These are phyloP conservation scores for Corchorus olitorius DNA, from an alignment of 345 rosid species.

Conservation along the genomic window DNA sequence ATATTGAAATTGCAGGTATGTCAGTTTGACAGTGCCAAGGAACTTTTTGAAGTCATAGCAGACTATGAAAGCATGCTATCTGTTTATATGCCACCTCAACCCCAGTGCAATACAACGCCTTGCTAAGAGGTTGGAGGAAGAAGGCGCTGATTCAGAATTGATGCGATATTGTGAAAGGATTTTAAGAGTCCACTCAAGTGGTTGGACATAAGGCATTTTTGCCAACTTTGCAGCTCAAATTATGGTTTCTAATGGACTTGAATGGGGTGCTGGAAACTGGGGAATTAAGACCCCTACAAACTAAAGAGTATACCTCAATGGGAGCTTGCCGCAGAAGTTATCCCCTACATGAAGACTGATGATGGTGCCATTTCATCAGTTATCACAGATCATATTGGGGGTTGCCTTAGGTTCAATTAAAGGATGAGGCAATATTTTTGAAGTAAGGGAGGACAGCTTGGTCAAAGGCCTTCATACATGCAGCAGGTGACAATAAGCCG, in stretches of 20 bases:
- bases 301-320: slow-evolving; percentile 87
- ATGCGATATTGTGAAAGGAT: slow-evolving; percentile 94
- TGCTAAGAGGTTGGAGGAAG: no score
- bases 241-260: slow-evolving; percentile 96
- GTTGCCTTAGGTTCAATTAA: slow-evolving; percentile 87
- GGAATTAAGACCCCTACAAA: slow-evolving; percentile 89
- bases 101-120: no score
- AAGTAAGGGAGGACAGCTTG: slow-evolving; percentile 84
- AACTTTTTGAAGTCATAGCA: slow-evolving; percentile 93
- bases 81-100: slow-evolving; percentile 96
- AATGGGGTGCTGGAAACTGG: slow-evolving; percentile 99
- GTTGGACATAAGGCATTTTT: slow-evolving; percentile 99
- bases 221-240: slow-evolving; percentile 99
- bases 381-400: slow-evolving; percentile 87
- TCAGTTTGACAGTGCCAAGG: slow-evolving; percentile 94
- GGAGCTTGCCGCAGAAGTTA: slow-evolving; percentile 96
- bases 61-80: slow-evolving; percentile 96
- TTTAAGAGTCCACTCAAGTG: slow-evolving; percentile 85
- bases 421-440: slow-evolving; percentile 90
- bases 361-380: slow-evolving; percentile 92
- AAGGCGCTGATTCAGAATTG: no score
- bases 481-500: slow-evolving; percentile 44
- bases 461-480: slow-evolving; percentile 61
- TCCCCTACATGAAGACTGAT: slow-evolving; percentile 97
- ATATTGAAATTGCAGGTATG: slow-evolving; percentile 66